phyloP scores from a whole-genome alignment of 805 yeast genomes.

The Saturnispora kantuleensis region DNA sequence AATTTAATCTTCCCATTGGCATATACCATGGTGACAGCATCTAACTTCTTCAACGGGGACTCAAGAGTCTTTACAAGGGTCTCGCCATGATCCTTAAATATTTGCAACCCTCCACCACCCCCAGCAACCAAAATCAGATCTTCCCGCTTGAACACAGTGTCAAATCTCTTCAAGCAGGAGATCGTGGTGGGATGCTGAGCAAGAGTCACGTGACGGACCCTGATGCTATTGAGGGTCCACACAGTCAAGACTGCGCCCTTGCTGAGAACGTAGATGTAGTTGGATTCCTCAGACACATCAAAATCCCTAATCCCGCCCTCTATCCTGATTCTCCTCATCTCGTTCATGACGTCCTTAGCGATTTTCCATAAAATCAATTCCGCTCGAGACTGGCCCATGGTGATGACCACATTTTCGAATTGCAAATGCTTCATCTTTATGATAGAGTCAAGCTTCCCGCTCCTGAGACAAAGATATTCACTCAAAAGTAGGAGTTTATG shows the following conservation, averaged over 20 bases:
- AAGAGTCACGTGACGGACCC: not conserved
- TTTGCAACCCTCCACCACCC: too few relatives aligned
- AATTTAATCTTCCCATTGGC: not conserved
- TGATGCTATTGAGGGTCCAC: conserved; percentile 6
- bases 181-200: too few relatives aligned
- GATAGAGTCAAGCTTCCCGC: conserved; percentile 45
- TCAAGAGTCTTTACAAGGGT: not conserved
- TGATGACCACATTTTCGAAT: conserved; percentile 45
- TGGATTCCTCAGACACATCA: conserved; percentile 25
- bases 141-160: not conserved
- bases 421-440: conserved; percentile 33
- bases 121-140: not conserved
- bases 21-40: not conserved
- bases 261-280: conserved; percentile 32
- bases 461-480: conserved; percentile 38
- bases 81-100: not conserved
- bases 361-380: conserved; percentile 57
- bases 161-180: not conserved
- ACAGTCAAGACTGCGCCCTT: conserved; percentile 42
- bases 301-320: conserved; percentile 22
- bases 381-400: conserved; percentile 44
- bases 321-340: conserved; percentile 9
- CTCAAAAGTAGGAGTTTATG: conserved; percentile 49
- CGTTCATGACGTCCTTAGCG: conserved; percentile 40
- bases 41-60: not conserved